phyloP scores from a whole-genome alignment of 1,139 yeast genomes.

The Blastobotrys arbuscula region DNA sequence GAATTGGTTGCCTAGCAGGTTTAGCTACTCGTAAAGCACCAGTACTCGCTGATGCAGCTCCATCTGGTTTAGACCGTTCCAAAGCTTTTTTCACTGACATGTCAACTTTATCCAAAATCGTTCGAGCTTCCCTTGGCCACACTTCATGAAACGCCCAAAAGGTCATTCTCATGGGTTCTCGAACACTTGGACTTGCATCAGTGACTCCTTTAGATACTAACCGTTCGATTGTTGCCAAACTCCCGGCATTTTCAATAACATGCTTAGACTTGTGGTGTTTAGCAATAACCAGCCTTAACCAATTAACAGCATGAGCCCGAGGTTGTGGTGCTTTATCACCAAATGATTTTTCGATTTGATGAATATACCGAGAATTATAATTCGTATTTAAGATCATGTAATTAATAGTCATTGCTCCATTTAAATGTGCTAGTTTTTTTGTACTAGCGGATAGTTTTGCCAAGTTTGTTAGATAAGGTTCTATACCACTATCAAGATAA shows the following conservation, averaged over 20 bases:
- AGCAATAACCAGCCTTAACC: constrained; percentile 57
- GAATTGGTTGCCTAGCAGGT: constrained; percentile 17
- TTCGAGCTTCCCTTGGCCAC: constrained; percentile 42
- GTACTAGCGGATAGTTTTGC: constrained; percentile 66
- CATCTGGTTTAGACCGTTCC: constrained; percentile 41
- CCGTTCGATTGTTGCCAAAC: constrained; percentile 46
- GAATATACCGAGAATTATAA: constrained; percentile 49
- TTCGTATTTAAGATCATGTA: constrained; percentile 54
- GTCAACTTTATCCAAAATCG: constrained; percentile 39
- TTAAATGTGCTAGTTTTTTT: constrained; percentile 70
- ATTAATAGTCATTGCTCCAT: constrained; percentile 64
- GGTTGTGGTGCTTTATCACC: constrained; percentile 69
- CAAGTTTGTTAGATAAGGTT: constrained; percentile 52
- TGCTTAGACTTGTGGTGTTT: constrained; percentile 42
- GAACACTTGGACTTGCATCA: constrained; percentile 77
- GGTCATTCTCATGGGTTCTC: constrained; percentile 67
- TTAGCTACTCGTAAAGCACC: not conserved
- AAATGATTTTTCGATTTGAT: constrained; percentile 47
- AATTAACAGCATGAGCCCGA: constrained; percentile 59
- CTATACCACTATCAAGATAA: constrained; percentile 53
- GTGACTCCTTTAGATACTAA: constrained; percentile 55
- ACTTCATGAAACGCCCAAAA: constrained; percentile 62
- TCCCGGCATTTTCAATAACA: constrained; percentile 33
- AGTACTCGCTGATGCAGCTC: not conserved
- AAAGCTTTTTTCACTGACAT: constrained; percentile 50